Evolutionary conservation across 2,329 filamentous ascomycete species (phyloP).

Genomic region (Tympanopsis confertula): DNA sequence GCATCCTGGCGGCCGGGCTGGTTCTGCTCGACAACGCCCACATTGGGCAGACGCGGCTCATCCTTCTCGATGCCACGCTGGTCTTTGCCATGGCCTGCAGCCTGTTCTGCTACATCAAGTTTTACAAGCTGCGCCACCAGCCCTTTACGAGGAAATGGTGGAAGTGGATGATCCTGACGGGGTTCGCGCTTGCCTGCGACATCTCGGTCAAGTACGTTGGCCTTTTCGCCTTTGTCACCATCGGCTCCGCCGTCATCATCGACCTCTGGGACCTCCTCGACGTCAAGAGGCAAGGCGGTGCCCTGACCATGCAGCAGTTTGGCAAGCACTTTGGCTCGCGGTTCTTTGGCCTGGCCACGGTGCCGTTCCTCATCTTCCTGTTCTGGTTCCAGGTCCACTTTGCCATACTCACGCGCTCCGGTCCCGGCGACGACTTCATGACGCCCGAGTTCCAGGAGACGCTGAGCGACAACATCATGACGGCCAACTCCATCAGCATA

Average conservation of each 20-base stretch:
- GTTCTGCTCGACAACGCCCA: constrained; percentile 96
- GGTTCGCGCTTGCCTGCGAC: constrained; percentile 88
- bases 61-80: constrained; percentile 85
- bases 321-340: constrained; percentile 83
- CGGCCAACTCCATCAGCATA: constrained; percentile 75
- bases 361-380: constrained; percentile 94
- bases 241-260: constrained; percentile 84
- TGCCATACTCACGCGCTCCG: constrained; percentile 73
- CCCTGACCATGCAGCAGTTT: constrained; percentile 68
- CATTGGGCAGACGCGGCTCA: constrained; percentile 88
- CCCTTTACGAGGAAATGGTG: constrained; percentile 95
- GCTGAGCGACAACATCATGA: constrained; percentile 85
- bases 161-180: constrained; percentile 96
- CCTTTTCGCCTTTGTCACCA: constrained; percentile 90
- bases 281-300: constrained; percentile 70
- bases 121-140: constrained; percentile 87
- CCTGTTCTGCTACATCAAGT: constrained; percentile 86
- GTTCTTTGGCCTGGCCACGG: constrained; percentile 71
- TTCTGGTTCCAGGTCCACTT: constrained; percentile 99
- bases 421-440: constrained; percentile 98
- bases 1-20: constrained; percentile 71
- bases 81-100: constrained; percentile 95
- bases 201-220: constrained; percentile 99
- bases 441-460: constrained; percentile 96
- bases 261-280: constrained; percentile 92